Conservation (phyloP, 2,329 filamentous ascomycete species). For the Botrytis galanthina region DNA sequence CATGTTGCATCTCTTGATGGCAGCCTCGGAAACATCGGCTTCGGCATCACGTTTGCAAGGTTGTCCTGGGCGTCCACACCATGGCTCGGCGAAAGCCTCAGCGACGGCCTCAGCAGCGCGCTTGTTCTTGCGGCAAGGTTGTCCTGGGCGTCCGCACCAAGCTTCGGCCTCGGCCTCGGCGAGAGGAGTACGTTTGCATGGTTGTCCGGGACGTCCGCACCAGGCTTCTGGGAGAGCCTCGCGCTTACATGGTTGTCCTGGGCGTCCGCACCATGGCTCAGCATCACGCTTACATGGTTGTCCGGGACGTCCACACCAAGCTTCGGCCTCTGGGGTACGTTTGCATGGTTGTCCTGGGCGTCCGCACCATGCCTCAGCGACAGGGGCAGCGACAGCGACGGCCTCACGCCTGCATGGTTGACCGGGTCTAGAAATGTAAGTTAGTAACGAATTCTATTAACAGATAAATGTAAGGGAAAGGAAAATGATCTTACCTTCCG, state of each 20-base stretch:
- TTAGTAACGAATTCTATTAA: not conserved
- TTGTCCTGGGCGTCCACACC: conserved; percentile 15
- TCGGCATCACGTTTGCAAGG: conserved; percentile 20
- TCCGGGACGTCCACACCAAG: conserved; percentile 16
- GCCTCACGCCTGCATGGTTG: conserved; percentile 17
- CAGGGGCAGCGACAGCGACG: conserved; percentile 5
- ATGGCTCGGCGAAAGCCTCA: not conserved
- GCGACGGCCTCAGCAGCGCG: conserved; percentile 3
- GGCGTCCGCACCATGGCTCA: conserved; percentile 16
- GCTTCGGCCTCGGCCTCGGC: conserved; percentile 7
- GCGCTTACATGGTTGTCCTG: conserved; percentile 18
- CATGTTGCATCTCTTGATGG: conserved; percentile 20
- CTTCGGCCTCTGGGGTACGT: not conserved
- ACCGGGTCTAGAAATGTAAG: conserved; percentile 1
- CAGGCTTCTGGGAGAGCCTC: conserved; percentile 27
- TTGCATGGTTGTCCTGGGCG: conserved; percentile 18
- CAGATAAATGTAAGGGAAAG: not conserved
- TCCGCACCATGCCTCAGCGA: conserved; percentile 2
- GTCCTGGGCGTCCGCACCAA: conserved; percentile 17
- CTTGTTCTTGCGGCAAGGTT: conserved; percentile 15
- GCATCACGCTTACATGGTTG: conserved; percentile 20
- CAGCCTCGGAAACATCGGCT: conserved; percentile 15
- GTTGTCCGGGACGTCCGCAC: conserved; percentile 21
- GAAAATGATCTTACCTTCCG: not conserved
- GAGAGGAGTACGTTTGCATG: conserved; percentile 23